Evolutionary conservation across 148 eudicot species (phyloP).

Genomic region (Chenopodium berlandieri): DNA sequence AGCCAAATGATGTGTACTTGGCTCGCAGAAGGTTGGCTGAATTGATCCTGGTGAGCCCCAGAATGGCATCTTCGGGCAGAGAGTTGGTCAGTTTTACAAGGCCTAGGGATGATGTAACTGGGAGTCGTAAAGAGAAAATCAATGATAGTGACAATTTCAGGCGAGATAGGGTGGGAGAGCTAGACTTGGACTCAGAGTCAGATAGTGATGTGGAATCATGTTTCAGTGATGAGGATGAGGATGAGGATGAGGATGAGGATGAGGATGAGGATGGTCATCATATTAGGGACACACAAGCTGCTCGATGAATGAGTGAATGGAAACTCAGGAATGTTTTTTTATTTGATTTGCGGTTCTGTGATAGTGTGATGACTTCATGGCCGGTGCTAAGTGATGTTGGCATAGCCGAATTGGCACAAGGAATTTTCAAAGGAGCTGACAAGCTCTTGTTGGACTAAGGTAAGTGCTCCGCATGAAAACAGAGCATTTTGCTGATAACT

Average conservation of each 20-base stretch:
- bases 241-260: too few species aligned
- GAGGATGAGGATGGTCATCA: slow-evolving; percentile 33
- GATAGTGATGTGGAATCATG: slow-evolving; percentile 36
- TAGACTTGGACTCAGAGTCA: slow-evolving; percentile 28
- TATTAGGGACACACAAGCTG: slow-evolving; percentile 8
- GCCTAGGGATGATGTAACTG: slow-evolving; percentile 27
- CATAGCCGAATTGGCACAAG: neutral
- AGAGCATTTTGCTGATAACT: neutral
- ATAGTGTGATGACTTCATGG: neutral
- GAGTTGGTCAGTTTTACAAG: slow-evolving; percentile 57
- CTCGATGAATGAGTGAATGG: slow-evolving; percentile 10
- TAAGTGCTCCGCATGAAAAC: neutral
- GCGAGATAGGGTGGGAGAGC: slow-evolving; percentile 23
- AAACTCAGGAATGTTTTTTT: neutral
- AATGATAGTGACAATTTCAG: slow-evolving; percentile 21
- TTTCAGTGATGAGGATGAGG: slow-evolving; percentile 42
- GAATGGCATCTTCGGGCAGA: slow-evolving; percentile 54
- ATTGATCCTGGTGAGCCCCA: slow-evolving; percentile 62
- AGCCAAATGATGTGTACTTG: slow-evolving; percentile 83
- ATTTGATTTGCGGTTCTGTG: slow-evolving; percentile 4
- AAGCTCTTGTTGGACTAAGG: slow-evolving; percentile 12
- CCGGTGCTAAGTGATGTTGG: slow-evolving; percentile 10
- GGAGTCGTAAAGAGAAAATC: slow-evolving; percentile 14
- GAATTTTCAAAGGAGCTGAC: neutral
- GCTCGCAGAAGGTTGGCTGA: slow-evolving; percentile 84